A percentile compares a stretch with the other conserved stretches of the same genome.
phyloP scores from a whole-genome alignment of 2,329 filamentous ascomycete species.

The Cladophialophora immunda region DNA sequence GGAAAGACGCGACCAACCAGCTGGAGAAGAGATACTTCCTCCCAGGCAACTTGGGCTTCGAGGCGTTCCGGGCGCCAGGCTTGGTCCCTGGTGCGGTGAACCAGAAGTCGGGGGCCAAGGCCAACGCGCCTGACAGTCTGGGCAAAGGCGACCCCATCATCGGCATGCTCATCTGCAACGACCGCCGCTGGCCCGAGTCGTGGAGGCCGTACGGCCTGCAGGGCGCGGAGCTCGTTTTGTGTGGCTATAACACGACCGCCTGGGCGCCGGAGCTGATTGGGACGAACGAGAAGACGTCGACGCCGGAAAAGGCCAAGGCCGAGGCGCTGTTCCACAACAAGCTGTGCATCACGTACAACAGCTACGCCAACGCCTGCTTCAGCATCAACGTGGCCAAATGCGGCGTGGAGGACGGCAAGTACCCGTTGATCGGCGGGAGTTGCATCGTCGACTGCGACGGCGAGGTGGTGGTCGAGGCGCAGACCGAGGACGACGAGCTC shows the following conservation, averaged over 20 bases:
- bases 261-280: slow-evolving; percentile 59
- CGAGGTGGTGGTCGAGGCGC: slow-evolving; percentile 60
- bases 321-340: slow-evolving; percentile 62
- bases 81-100: slow-evolving; percentile 52
- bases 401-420: slow-evolving; percentile 61
- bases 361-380: slow-evolving; percentile 63
- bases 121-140: slow-evolving; percentile 35
- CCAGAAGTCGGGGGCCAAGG: slow-evolving; percentile 41
- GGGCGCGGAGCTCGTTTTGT: slow-evolving; percentile 58
- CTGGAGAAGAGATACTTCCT: slow-evolving; percentile 66
- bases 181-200: slow-evolving; percentile 62
- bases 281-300: slow-evolving; percentile 51
- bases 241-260: slow-evolving; percentile 62
- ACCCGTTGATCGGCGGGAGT: slow-evolving; percentile 59
- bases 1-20: slow-evolving; percentile 61
- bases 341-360: slow-evolving; percentile 61
- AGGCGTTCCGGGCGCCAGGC: slow-evolving; percentile 61
- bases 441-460: slow-evolving; percentile 60
- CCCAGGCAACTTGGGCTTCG: slow-evolving; percentile 62
- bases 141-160: slow-evolving; percentile 61
- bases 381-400: slow-evolving; percentile 60
- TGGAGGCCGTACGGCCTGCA: slow-evolving; percentile 63
- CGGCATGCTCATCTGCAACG: slow-evolving; percentile 66
- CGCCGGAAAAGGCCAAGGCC: slow-evolving; percentile 54
- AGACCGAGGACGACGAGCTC: slow-evolving; percentile 59